Evolutionary conservation across 176 grass and related monocot species (phyloP).

Genomic region (Bothriochloa decipiens): DNA sequence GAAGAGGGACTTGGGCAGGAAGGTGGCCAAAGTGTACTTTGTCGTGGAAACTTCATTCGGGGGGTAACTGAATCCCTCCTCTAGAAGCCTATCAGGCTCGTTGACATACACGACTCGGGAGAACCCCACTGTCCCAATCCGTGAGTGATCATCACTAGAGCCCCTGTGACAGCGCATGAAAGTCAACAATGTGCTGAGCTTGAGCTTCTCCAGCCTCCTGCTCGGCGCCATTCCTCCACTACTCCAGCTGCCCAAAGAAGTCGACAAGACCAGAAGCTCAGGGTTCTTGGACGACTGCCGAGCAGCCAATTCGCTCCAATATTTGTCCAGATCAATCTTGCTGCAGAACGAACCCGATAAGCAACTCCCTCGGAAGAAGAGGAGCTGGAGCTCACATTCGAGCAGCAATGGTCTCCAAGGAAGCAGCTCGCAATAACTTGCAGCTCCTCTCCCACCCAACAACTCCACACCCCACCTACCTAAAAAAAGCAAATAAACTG

Average conservation of each 20-base stretch:
- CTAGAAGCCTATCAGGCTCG: conserved; percentile 43
- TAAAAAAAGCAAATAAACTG: conserved; percentile 33
- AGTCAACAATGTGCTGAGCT: conserved; percentile 60
- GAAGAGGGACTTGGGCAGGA: conserved; percentile 94
- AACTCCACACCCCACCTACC: conserved; percentile 41
- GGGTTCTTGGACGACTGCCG: not conserved
- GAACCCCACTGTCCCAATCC: conserved; percentile 74
- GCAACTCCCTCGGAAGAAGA: not conserved
- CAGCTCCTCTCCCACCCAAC: conserved; percentile 39
- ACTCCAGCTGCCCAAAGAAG: not conserved
- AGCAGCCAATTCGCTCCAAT: not conserved
- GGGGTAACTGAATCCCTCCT: conserved; percentile 48
- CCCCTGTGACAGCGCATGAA: conserved; percentile 58
- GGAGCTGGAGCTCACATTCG: conserved; percentile 35
- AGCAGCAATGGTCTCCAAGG: not conserved
- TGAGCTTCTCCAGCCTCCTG: conserved; percentile 54
- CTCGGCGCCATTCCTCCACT: conserved; percentile 44
- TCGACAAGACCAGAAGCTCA: not conserved
- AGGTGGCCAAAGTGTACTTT: conserved; percentile 77
- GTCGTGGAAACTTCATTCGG: conserved; percentile 78
- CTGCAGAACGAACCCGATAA: not conserved
- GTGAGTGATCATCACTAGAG: conserved; percentile 61
- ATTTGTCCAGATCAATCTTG: not conserved
- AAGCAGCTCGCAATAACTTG: conserved; percentile 43
- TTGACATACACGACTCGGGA: conserved; percentile 82